Evolutionary conservation across 306 rosid species (phyloP).

Genomic region (Nissolia schottii): DNA sequence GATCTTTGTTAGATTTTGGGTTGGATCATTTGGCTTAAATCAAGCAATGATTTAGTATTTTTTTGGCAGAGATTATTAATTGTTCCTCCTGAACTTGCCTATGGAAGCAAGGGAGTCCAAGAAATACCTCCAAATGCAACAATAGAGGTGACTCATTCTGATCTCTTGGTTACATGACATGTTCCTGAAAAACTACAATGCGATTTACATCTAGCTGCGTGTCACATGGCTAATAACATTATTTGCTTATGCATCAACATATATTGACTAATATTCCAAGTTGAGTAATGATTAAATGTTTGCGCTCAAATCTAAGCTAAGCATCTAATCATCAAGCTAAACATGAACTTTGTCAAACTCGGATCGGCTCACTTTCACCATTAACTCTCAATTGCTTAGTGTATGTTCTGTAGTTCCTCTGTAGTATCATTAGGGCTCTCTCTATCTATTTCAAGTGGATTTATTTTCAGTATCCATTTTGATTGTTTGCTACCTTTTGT

Average conservation of each 20-base stretch:
- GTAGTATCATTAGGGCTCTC: not conserved
- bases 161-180: slow-evolving; percentile 13
- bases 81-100: slow-evolving; percentile 92
- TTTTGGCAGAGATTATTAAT: slow-evolving; percentile 66
- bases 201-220: not conserved
- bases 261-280: not conserved
- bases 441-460: not conserved
- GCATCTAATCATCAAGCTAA: too few species aligned
- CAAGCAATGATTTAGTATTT: slow-evolving; percentile 14
- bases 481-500: slow-evolving; percentile 19
- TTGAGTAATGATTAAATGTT: not conserved
- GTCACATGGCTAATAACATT: not conserved
- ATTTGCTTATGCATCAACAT: not conserved
- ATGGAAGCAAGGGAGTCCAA: slow-evolving; percentile 83
- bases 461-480: slow-evolving; percentile 20
- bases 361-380: too few species aligned
- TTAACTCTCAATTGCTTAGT: too few species aligned
- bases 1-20: slow-evolving; percentile 7
- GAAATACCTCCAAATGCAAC: slow-evolving; percentile 98
- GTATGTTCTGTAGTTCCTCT: slow-evolving; percentile 8
- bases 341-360: too few species aligned
- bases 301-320: too few species aligned
- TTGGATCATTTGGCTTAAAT: slow-evolving; percentile 2
- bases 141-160: slow-evolving; percentile 59
- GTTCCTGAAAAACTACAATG: not conserved